Evolutionary conservation across 192 early-diverging fungal species (phyloP), one percentile per base, ranked within the genome.

Genomic region (Entomortierella beljakovae): DNA sequence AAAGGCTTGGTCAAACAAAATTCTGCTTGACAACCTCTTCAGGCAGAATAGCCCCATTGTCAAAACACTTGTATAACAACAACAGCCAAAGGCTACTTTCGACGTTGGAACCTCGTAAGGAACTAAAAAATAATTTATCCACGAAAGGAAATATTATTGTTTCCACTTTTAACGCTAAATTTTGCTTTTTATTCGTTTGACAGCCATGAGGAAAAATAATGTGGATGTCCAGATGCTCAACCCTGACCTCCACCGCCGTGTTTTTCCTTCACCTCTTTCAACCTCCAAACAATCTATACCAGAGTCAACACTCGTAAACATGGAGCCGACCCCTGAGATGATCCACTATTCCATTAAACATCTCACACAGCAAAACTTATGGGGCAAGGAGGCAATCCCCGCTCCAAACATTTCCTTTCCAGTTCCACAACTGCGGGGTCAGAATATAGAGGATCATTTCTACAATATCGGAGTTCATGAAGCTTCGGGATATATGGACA

Each of bases 391-490:
- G 20, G 57, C 81, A 8, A 80, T 87, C 55, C 80, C 76, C 2
- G 61, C 68, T 25, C 70, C 57, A 0, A 54, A 85, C 33, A 70
- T 79, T 11, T 37, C 61, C 29, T 72, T 80, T 81, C 22, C 35
- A 48, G 50, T 71, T 73, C 88, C 88, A 1, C 16, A 50, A 0
- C 53, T 89, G 31, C 71, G 67, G 2, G 88, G 86, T 4, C 34
- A 64, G 1, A 71, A 48, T 22, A 84, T 98, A 15, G 88, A 92
- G 49, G 89, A 91, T 35, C 96, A 97, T 72, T 96, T 99, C 61
- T 79, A 79, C 35, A 81, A 84, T 28, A 84, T 99, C 18, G 95
- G 94, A 25, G 29, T 71, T 34, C 81, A 91, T 46, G 89, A 91
- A 15, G 84, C 91, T 0, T 83, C 86, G 37, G 83, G 88, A 7